Evolutionary conservation across 352 stramenopile species (phyloP).

Genomic region (Thalassiosira hispida): DNA sequence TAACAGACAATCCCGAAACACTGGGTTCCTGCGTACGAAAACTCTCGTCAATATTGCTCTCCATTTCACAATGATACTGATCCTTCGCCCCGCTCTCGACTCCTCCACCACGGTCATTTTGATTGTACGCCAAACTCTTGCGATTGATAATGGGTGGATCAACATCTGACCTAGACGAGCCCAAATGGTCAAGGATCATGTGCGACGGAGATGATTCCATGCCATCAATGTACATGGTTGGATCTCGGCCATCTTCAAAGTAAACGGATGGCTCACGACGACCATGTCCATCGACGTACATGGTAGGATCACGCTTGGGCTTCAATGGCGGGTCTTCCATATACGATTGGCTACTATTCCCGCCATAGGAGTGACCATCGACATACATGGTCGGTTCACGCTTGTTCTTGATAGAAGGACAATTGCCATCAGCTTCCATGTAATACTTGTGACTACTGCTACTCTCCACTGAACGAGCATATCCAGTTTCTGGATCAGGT

Average conservation of each 20-base stretch:
- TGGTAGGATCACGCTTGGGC: constrained; percentile 37
- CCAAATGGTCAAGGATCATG: too few relatives aligned
- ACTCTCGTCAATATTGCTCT: too few relatives aligned
- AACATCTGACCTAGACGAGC: too few relatives aligned
- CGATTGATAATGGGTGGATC: too few relatives aligned
- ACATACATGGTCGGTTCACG: constrained; percentile 57
- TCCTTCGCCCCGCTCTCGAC: too few relatives aligned
- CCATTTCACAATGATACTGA: too few relatives aligned
- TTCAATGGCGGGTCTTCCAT: constrained; percentile 23
- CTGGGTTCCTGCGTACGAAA: too few relatives aligned
- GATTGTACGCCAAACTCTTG: too few relatives aligned
- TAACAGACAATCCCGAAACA: too few relatives aligned
- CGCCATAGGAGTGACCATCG: neutral
- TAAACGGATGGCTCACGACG: constrained; percentile 23
- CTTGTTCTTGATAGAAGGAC: constrained; percentile 41
- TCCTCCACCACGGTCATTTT: too few relatives aligned
- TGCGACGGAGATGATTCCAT: too few relatives aligned
- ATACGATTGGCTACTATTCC: too few relatives aligned
- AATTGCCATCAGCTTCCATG: constrained; percentile 8
- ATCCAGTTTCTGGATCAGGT: constrained; percentile 11
- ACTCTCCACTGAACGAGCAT: neutral
- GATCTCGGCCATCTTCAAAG: constrained; percentile 38
- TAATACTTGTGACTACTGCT: constrained; percentile 19
- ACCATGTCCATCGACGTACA: constrained; percentile 33
- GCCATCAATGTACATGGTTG: constrained; percentile 14